These are phyloP conservation scores for Actinidia chinensis DNA, from an alignment of 179 eudicot species.

Conservation along the genomic window DNA sequence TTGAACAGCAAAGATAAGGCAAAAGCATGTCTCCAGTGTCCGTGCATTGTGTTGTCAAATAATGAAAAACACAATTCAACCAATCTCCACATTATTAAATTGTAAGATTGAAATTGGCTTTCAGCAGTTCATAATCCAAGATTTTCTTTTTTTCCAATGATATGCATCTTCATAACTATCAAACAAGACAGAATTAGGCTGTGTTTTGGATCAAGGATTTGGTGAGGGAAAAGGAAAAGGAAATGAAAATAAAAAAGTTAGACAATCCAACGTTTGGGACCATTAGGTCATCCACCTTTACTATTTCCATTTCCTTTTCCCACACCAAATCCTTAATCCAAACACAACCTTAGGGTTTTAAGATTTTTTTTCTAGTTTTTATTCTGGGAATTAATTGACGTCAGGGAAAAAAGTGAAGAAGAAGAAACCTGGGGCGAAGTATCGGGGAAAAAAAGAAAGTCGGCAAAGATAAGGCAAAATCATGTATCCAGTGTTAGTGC, in stretches of 20 bases:
- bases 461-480: not conserved
- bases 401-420: not conserved
- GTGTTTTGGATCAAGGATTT: too few relatives aligned
- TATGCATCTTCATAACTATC: not conserved
- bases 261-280: too few relatives aligned
- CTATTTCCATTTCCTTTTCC: too few relatives aligned
- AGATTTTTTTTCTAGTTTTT: not conserved
- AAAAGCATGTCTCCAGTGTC: not conserved
- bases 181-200: not conserved
- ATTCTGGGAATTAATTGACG: not conserved
- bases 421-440: slow-evolving; percentile 39
- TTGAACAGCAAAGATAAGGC: not conserved
- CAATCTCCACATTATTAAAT: not conserved
- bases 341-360: too few relatives aligned
- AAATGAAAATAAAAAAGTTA: too few relatives aligned
- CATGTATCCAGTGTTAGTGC: not conserved
- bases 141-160: not conserved
- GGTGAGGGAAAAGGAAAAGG: too few relatives aligned
- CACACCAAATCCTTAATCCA: too few relatives aligned
- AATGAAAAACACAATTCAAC: not conserved
- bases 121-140: too few relatives aligned
- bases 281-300: too few relatives aligned
- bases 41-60: slow-evolving; percentile 6
- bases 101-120: not conserved
- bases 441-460: slow-evolving; percentile 29